Percentiles rank a stretch among this genome's conserved stretches.
phyloP scores from a whole-genome alignment of 2,329 filamentous ascomycete species.

The Fusarium piperis region DNA sequence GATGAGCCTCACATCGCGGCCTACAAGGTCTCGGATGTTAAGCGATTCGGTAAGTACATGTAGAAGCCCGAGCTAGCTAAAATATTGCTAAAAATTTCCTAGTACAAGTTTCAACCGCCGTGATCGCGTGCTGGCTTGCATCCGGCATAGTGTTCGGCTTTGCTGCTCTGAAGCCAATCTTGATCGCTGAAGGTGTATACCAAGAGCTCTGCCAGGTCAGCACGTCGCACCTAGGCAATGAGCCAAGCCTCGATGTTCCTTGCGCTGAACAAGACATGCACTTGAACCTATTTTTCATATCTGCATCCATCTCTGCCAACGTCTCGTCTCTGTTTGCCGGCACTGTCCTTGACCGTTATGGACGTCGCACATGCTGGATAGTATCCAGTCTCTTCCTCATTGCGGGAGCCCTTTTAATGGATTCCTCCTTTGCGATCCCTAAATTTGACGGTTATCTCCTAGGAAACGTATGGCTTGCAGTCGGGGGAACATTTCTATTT shows the following conservation, averaged over 20 bases:
- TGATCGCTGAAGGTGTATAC: slow-evolving; percentile 80
- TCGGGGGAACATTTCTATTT: slow-evolving; percentile 83
- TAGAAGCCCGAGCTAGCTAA: background rate
- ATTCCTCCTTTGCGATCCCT: slow-evolving; percentile 69
- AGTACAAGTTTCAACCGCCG: slow-evolving; percentile 76
- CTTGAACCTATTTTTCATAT: slow-evolving; percentile 90
- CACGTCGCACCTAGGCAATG: slow-evolving; percentile 1
- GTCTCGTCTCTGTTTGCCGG: slow-evolving; percentile 85
- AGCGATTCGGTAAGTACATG: slow-evolving; percentile 36
- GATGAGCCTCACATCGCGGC: slow-evolving; percentile 43
- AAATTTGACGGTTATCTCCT: slow-evolving; percentile 76
- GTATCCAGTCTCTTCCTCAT: slow-evolving; percentile 75
- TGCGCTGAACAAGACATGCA: slow-evolving; percentile 63
- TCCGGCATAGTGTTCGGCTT: slow-evolving; percentile 86
- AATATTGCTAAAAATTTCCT: background rate
- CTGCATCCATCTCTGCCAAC: slow-evolving; percentile 87
- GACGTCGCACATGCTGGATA: slow-evolving; percentile 79
- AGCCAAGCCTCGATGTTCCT: slow-evolving; percentile 45
- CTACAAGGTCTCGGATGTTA: slow-evolving; percentile 45
- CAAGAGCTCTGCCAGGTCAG: slow-evolving; percentile 64
- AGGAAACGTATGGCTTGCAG: slow-evolving; percentile 77
- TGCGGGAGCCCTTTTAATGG: slow-evolving; percentile 76
- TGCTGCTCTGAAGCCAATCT: slow-evolving; percentile 81
- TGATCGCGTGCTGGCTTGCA: slow-evolving; percentile 78
- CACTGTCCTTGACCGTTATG: slow-evolving; percentile 82